phyloP scores from a whole-genome alignment of 148 eudicot species.

The Agrostemma githago region DNA sequence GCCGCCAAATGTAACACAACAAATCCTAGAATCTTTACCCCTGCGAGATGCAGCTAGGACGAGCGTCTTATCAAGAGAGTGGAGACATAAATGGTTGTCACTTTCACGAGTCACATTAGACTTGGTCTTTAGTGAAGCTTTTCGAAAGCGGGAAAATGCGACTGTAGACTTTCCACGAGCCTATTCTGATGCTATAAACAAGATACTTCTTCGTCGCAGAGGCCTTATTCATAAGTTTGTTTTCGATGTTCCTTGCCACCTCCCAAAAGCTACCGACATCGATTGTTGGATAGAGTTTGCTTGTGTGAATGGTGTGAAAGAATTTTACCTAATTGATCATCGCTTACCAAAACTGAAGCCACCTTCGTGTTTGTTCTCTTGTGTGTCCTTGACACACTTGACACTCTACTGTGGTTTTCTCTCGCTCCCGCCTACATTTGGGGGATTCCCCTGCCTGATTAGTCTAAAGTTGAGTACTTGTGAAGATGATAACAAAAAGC shows the following conservation, averaged over 20 bases:
- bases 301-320: constrained; percentile 1
- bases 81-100: constrained; percentile 15
- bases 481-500: not conserved
- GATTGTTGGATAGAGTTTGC: constrained; percentile 7
- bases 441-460: constrained; percentile 17
- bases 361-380: constrained; percentile 12
- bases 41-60: constrained; percentile 11
- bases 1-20: not conserved
- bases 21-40: constrained; percentile 13
- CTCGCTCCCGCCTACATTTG: constrained; percentile 11
- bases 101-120: constrained; percentile 11
- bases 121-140: not conserved
- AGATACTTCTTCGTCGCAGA: constrained; percentile 6
- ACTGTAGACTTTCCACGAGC: not conserved
- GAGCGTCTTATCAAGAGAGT: constrained; percentile 15
- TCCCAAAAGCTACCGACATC: constrained; percentile 10
- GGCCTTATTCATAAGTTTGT: constrained; percentile 13
- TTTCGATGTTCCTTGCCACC: constrained; percentile 1
- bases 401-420: not conserved
- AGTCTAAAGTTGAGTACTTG: not conserved
- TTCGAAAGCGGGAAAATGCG: not conserved
- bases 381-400: constrained; percentile 7
- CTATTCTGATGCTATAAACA: constrained; percentile 1
- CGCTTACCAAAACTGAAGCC: not conserved
- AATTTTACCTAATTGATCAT: not conserved